Evolutionary conservation across 2,329 filamentous ascomycete species (phyloP), one percentile per base, ranked within the genome.

Genomic region (Alternaria panax): DNA sequence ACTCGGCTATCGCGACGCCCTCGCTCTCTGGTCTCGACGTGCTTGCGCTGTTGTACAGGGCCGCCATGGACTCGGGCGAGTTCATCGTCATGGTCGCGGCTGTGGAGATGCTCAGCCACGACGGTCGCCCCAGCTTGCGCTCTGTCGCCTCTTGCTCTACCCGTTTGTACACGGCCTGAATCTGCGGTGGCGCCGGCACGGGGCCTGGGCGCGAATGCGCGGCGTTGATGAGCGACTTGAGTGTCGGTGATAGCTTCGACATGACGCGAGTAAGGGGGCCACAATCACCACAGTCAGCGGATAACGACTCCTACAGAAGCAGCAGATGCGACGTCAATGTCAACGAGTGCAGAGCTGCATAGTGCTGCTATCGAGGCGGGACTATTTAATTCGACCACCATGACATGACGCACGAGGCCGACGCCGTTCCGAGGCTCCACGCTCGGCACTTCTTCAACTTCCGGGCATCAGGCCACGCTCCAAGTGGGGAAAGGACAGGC

Each of bases 11-110:
- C 25, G 83, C 80, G 3, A 85, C 79, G 14, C 79, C 74, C 32
- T 79, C 74, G 42, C 70, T 70, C 16, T 62, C 62, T 20, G 65
- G 59, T 45, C 71, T 68, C 7, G 65, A 67, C 22, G 59, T 63
- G 43, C 59, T 74, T 20, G 57, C 68, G 20, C 81, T 69, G 46
- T 83, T 72, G 78, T 88, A 88, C 12, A 93, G 84, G 22, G 85
- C 79, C 4, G 86, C 80, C 65, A 94, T 86, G 3, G 91, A 90
- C 57, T 91, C 89, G 24, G 92, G 92, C 2, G 91, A 93, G 81
- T 96, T 95, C 82, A 95, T 87, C 1, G 92, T 95, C 80, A 94
- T 91, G 2, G 91, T 92, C 18, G 92, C 89, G 30, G 92, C 92
- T 1, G 92, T 90, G 9, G 69, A 70, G 18, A 77, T 66, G 25